Base-by-base conservation (phyloP, 257 asterid genomes). In the Gentiana macrophylla region DNA sequence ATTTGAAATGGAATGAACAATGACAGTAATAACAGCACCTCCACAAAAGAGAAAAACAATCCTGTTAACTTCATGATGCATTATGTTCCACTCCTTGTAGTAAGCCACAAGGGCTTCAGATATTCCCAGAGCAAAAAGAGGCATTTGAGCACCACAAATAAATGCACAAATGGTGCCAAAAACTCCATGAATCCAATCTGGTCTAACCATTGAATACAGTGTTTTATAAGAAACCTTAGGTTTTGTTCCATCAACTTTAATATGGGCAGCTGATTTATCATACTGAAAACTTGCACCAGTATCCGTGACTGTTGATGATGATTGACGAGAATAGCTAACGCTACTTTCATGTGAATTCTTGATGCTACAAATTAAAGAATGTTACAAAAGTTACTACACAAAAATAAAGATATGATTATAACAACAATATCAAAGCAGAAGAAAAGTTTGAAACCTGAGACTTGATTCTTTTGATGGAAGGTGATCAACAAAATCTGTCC, bases 31-130 rank as follows among this genome's bases (percentile, higher is more conserved):
- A 32, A 80, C 72, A 68, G 97, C 97, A 10, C 94, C 97, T 0
- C 94, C 91, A 51, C 86, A 77, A 77, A 92, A 92, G 56, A 92
- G 93, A 71, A 88, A 65, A 12, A 88, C 68, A 35, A 85, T 88
- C 76, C 83, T 92, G 77, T 67, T 85, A 33, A 92, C 88, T 76
- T 87, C 95, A 5, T 75, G 79, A 8, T 79, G 77, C 49, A 96
- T 91, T 2, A 92, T 85, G 35, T 81, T 89, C 98, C 98, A 92
- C 33, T 85, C 98, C 98, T 85, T 83, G 85, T 92, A 92, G 76
- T 81, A 92, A 55, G 98, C 83, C 6, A 85, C 95, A 12, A 92
- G 97, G 58, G 98, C 97, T 65, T 92, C 94, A 65, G 97, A 81
- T 64, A 92, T 94, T 12, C 98, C 98, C 2, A 92, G 79, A 13